Base-by-base conservation (phyloP, 2,329 filamentous ascomycete species). In the Beauveria sp. region DNA sequence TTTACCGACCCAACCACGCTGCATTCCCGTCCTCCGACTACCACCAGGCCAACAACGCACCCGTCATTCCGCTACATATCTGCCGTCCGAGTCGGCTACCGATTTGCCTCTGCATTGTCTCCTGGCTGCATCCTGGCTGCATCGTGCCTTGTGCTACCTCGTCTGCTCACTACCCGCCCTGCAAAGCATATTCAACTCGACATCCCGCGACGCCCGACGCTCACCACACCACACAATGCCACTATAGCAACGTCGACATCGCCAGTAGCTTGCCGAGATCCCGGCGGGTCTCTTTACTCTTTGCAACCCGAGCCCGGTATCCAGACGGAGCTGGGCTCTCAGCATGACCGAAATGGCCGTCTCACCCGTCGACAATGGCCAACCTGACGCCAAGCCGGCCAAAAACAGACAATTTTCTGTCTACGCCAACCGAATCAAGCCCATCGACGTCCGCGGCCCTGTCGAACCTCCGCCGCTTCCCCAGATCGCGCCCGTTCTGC, bases 401-500 rank as follows among this genome's bases (percentile, higher is more conserved):
- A 62, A 49, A 18, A 58, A 62, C 22, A 51, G 61, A 22, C 61
- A 62, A 22, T 62, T 62, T 24, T 59, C 61, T 40, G 49, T 62
- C 49, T 62, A 62, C 49, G 61, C 61, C 12, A 53, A 24, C 31
- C 46, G 61, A 46, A 59, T 62, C 54, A 62, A 62, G 20, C 61
- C 61, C 24, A 34, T 46, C 28, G 61, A 62, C 18, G 54, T 42
- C 26, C 26, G 38, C 14, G 22, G 12, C 5, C 5, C 43, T 18
- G 9, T 45, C 16, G 51, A 57, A 20, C 40, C 43, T 5, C 54
- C 49, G 18, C 46, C 56, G 12, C 54, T 59, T 7, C 73, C 75
- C 50, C 42, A 26, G 22, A 6, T 12, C 4, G 69, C 75, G 51
- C 73, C 76, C 49, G 65, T 74, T 28, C 75, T 73, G 20, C 74